Evolutionary conservation across 1,284 basidiomycete species (phyloP).

Genomic region (Pseudozyma hubeiensis): DNA sequence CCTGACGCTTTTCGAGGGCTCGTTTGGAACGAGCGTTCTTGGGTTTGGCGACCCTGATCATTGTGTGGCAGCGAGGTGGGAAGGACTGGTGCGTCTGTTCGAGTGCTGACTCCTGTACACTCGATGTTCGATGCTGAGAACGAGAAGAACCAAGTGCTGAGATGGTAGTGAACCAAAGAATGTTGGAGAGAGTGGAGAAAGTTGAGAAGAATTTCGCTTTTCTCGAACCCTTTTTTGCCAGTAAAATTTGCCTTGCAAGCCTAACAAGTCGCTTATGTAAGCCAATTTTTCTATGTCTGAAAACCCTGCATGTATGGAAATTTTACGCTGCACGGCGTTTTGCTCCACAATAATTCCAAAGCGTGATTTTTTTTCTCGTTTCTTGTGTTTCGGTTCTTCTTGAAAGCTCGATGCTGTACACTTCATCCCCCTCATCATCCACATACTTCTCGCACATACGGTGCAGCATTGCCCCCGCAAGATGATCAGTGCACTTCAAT

Average conservation of each 20-base stretch:
- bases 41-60: constrained; percentile 75
- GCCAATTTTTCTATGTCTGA: constrained; percentile 22
- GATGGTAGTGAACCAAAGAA: not conserved
- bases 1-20: constrained; percentile 84
- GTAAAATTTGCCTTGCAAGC: too few species aligned
- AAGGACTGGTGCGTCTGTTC: not conserved
- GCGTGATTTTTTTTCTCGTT: too few species aligned
- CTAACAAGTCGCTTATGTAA: constrained; percentile 22
- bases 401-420: too few species aligned
- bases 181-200: not conserved
- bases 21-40: constrained; percentile 98
- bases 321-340: not conserved
- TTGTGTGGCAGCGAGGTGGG: constrained; percentile 11
- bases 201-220: constrained; percentile 2
- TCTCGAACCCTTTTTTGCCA: not conserved
- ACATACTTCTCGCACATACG: not conserved
- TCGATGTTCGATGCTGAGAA: not conserved
- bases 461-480: not conserved
- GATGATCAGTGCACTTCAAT: constrained; percentile 73
- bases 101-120: too few species aligned
- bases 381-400: too few species aligned
- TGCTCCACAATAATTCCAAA: constrained; percentile 11
- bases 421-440: too few species aligned
- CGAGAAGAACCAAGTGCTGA: not conserved
- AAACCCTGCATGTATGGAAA: constrained; percentile 9